Conservation (phyloP, 2,329 filamentous ascomycete genomes). For the Pestalotiopsis sp. region DNA sequence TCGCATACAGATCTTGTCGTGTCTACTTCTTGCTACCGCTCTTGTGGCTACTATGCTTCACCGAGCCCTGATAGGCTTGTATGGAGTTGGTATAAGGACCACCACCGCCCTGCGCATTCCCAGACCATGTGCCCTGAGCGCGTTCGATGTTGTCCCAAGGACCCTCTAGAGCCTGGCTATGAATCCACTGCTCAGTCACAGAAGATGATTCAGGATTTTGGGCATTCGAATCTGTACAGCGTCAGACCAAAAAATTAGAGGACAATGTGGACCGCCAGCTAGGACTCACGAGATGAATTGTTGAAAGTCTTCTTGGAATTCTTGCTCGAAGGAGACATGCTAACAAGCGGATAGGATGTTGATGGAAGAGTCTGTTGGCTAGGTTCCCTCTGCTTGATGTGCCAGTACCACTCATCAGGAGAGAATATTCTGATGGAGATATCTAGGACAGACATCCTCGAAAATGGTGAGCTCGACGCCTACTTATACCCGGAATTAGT, state of each 20-base stretch:
- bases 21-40: constrained; percentile 14
- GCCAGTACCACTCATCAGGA: not conserved
- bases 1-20: not conserved
- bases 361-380: not conserved
- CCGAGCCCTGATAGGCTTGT: constrained; percentile 18
- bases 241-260: constrained; percentile 25
- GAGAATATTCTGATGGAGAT: not conserved
- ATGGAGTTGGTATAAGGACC: constrained; percentile 6
- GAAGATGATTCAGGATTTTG: not conserved
- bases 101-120: not conserved
- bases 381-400: not conserved
- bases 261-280: constrained; percentile 29
- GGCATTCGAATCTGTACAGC: not conserved
- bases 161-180: constrained; percentile 14
- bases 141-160: constrained; percentile 20
- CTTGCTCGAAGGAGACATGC: not conserved
- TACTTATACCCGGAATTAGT: not conserved
- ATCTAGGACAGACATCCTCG: not conserved
- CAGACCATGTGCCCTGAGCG: constrained; percentile 4
- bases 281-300: constrained; percentile 27
- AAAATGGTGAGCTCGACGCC: not conserved
- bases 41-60: constrained; percentile 12
- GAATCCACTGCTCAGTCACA: constrained; percentile 17
- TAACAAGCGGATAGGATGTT: not conserved
- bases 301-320: not conserved